phyloP scores from a whole-genome alignment of 257 asterid genomes.

The Ilex asprella region DNA sequence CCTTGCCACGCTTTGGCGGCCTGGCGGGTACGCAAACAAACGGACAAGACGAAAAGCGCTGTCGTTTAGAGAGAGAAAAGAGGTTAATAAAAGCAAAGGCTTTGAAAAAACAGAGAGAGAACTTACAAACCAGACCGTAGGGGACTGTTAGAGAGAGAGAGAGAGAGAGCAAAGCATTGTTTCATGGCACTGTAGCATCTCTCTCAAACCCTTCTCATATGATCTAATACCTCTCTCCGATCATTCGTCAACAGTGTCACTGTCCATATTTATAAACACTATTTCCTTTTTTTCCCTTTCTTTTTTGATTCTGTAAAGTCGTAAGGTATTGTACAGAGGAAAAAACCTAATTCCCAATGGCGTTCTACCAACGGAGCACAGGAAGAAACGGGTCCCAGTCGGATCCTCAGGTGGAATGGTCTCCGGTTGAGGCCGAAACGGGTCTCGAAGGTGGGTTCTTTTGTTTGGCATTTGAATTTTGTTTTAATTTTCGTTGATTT shows the following conservation, averaged over 20 bases:
- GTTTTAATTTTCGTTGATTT: background rate
- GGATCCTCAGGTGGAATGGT: conserved; percentile 47
- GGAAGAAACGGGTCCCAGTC: conserved; percentile 28
- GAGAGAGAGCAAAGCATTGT: conserved; percentile 11
- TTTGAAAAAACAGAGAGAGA: conserved; percentile 1
- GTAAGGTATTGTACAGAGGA: conserved; percentile 2
- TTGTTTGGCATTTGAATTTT: background rate
- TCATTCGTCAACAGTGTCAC: background rate
- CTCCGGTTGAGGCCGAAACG: conserved; percentile 24
- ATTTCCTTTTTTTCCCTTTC: conserved; percentile 8
- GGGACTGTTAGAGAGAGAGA: conserved; percentile 5
- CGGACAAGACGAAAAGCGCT: conserved; percentile 15
- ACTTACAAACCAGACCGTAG: background rate
- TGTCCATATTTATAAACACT: background rate
- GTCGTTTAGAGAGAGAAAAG: conserved; percentile 3
- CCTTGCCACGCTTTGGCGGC: too few species aligned
- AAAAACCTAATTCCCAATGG: conserved; percentile 29
- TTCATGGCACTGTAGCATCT: conserved; percentile 2
- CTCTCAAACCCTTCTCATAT: conserved; percentile 2
- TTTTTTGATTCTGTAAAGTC: conserved; percentile 14
- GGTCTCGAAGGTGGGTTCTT: conserved; percentile 45
- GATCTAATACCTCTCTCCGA: conserved; percentile 6
- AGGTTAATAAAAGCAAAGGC: background rate
- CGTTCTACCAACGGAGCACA: conserved; percentile 33
- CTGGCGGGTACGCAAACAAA: conserved; percentile 57